Evolutionary conservation across 768 basidiomycete genomes (phyloP).

Genomic region (Coprinellus aureogranulatus): DNA sequence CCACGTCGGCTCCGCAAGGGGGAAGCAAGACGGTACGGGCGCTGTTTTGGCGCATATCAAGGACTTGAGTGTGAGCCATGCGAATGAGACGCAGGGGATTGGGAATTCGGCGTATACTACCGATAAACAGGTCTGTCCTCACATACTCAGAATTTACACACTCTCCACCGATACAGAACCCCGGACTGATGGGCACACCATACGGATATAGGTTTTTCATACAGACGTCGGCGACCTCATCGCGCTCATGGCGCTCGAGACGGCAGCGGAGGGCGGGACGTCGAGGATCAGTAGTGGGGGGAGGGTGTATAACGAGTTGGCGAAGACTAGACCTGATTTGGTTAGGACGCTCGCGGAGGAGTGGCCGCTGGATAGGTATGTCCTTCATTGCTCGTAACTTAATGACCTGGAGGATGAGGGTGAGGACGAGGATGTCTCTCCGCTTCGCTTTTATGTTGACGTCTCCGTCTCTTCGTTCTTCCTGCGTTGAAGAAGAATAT

Average conservation of each 20-base stretch:
- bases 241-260: conserved; percentile 40
- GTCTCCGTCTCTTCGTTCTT: too few relatives aligned
- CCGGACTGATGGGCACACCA: conserved; percentile 47
- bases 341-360: conserved; percentile 38
- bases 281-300: conserved; percentile 44
- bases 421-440: too few relatives aligned
- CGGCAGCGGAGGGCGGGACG: conserved; percentile 42
- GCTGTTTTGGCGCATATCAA: conserved; percentile 49
- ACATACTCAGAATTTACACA: too few relatives aligned
- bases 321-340: conserved; percentile 44
- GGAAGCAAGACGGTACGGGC: conserved; percentile 22
- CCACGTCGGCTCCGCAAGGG: conserved; percentile 17
- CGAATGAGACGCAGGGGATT: conserved; percentile 26
- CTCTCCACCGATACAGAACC: too few relatives aligned
- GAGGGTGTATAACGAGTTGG: conserved; percentile 46
- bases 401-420: too few relatives aligned
- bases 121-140: too few relatives aligned
- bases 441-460: background rate
- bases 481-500: too few relatives aligned
- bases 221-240: conserved; percentile 48
- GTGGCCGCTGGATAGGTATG: conserved; percentile 42
- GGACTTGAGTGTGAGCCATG: conserved; percentile 38
- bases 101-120: conserved; percentile 48
- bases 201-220: conserved; percentile 51
- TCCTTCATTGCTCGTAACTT: background rate